Conservation (phyloP, 441 rosid species). For the Croton laevigatus region DNA sequence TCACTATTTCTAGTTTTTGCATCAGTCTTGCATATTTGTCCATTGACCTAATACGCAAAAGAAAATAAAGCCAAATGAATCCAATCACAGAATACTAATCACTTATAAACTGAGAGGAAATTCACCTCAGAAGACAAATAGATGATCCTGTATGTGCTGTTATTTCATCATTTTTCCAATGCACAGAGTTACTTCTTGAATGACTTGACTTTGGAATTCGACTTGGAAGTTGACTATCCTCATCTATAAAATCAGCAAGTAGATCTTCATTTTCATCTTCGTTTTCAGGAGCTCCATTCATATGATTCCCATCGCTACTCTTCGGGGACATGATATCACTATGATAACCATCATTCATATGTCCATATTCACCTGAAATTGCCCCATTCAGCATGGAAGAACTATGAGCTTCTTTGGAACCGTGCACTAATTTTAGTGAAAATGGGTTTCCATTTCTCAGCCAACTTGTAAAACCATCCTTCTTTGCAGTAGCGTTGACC, state of each 20-base stretch:
- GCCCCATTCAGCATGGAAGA: conserved; percentile 44
- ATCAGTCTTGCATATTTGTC: conserved; percentile 97
- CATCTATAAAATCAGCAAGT: conserved; percentile 98
- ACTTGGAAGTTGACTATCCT: conserved; percentile 99
- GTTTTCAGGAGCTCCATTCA: conserved; percentile 51
- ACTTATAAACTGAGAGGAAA: conserved; percentile 19
- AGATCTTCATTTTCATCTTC: conserved; percentile 99
- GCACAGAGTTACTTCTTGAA: conserved; percentile 39
- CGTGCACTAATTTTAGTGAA: conserved; percentile 47
- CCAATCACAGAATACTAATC: conserved; percentile 3
- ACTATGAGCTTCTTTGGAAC: conserved; percentile 44
- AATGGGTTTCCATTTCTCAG: conserved; percentile 79
- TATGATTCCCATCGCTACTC: conserved; percentile 34
- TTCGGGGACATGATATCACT: conserved; percentile 39
- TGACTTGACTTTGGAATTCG: conserved; percentile 57
- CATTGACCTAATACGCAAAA: conserved; percentile 66
- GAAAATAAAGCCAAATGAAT: conserved; percentile 26
- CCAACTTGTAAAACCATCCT: conserved; percentile 85
- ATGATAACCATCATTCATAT: conserved; percentile 32
- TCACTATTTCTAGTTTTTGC: conserved; percentile 95
- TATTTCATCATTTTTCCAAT: conserved; percentile 60
- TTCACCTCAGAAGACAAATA: conserved; percentile 87
- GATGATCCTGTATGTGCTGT: conserved; percentile 95
- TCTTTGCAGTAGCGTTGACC: conserved; percentile 38
- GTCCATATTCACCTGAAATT: conserved; percentile 46